Evolutionary conservation across 805 yeast genomes (phyloP).

Genomic region (Ogataea dorogensis): DNA sequence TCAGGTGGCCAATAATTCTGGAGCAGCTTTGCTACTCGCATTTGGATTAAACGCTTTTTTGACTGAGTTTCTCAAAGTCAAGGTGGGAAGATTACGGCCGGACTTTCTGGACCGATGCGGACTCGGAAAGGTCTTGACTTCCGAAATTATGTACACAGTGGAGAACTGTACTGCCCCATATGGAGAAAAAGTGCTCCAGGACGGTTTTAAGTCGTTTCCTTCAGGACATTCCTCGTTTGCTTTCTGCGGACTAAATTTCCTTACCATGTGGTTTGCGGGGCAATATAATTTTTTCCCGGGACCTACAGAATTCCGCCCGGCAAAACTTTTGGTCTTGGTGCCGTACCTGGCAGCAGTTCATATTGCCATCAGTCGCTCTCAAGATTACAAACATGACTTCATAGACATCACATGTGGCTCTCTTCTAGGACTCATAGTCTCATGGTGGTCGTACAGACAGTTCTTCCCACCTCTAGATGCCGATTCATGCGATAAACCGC

Average conservation of each 20-base stretch:
- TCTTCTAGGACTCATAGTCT: constrained; percentile 55
- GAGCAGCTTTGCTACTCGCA: constrained; percentile 38
- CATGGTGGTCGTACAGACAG: constrained; percentile 33
- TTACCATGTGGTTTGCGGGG: constrained; percentile 62
- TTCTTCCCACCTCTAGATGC: constrained; percentile 23
- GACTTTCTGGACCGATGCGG: constrained; percentile 83
- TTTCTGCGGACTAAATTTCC: constrained; percentile 63
- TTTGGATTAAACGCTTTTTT: constrained; percentile 48
- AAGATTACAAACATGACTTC: constrained; percentile 90
- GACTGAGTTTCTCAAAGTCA: constrained; percentile 72
- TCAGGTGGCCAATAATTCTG: constrained; percentile 39
- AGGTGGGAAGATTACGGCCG: constrained; percentile 86
- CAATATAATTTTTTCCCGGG: constrained; percentile 42
- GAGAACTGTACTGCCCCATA: constrained; percentile 35
- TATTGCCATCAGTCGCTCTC: constrained; percentile 78
- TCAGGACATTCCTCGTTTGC: constrained; percentile 75
- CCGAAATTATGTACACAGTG: constrained; percentile 30
- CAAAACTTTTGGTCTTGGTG: constrained; percentile 16
- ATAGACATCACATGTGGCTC: constrained; percentile 76
- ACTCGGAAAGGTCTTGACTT: constrained; percentile 36
- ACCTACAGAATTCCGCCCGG: constrained; percentile 2
- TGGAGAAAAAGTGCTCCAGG: constrained; percentile 37
- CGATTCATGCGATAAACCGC: constrained; percentile 12
- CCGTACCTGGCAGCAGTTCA: constrained; percentile 65
- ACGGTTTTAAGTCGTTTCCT: constrained; percentile 78